Evolutionary conservation across 305 asterid genomes (phyloP).

Genomic region (Fraxinus latifolia): DNA sequence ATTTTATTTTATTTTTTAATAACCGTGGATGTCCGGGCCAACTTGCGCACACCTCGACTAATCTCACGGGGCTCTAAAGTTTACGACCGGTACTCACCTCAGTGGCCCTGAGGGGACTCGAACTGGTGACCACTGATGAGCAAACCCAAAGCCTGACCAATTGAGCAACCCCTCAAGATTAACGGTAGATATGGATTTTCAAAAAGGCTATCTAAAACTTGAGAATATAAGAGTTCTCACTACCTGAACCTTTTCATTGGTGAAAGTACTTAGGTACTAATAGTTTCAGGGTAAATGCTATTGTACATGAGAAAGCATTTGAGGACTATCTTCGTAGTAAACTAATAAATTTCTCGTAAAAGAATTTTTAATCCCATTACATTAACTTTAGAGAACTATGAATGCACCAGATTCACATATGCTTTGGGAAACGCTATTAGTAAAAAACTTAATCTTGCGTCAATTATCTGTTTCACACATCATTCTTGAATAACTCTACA

Average conservation of each 20-base stretch:
- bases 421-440: neutral
- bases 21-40: no score
- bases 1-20: neutral
- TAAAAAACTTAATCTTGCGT: neutral
- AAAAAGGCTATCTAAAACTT: neutral
- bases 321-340: neutral
- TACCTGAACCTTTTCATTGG: neutral
- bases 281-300: neutral
- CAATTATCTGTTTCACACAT: neutral
- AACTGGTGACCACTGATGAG: no score
- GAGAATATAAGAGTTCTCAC: neutral
- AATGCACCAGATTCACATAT: neutral
- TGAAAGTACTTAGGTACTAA: neutral
- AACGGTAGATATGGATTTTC: neutral
- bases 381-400: neutral
- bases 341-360: neutral
- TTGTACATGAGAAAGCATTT: neutral
- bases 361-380: neutral
- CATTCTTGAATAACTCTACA: neutral
- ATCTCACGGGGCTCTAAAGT: no score
- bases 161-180: neutral
- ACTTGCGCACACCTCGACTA: no score
- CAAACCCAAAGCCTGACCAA: no score
- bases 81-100: no score
- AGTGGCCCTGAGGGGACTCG: no score